A percentile compares a stretch with the other conserved stretches of the same genome.
phyloP scores from a whole-genome alignment of 129 eudicot genomes.

The Lactuca saligna region DNA sequence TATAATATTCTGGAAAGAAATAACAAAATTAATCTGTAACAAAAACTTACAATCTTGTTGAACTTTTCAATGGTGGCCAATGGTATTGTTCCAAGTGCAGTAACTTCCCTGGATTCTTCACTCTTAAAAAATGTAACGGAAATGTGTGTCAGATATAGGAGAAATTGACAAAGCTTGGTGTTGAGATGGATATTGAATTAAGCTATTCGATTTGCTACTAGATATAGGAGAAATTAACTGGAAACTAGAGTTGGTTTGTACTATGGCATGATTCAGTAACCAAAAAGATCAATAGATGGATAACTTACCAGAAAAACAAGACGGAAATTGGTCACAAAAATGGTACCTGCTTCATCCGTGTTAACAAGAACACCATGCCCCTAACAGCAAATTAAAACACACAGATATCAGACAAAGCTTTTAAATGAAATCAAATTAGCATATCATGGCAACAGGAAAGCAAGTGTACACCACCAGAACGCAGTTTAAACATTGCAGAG shows the following conservation, averaged over 20 bases:
- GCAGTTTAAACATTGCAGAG: neutral
- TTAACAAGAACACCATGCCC: constrained; percentile 92
- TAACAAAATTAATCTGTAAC: neutral
- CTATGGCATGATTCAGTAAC: neutral
- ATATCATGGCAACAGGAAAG: neutral
- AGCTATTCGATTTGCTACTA: no score
- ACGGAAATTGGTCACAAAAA: constrained; percentile 88
- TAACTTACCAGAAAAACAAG: constrained; percentile 88
- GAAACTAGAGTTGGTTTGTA: neutral
- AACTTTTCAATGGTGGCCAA: constrained; percentile 89
- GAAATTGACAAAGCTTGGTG: neutral
- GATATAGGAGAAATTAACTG: no score
- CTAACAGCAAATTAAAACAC: constrained; percentile 38
- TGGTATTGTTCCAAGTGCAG: constrained; percentile 88
- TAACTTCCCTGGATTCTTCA: constrained; percentile 73
- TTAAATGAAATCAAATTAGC: constrained; percentile 1
- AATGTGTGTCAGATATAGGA: constrained; percentile 19
- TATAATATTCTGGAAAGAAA: neutral
- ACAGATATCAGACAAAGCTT: constrained; percentile 23
- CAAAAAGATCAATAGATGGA: constrained; percentile 10
- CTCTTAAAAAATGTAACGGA: constrained; percentile 48
- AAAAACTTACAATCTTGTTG: constrained; percentile 74
- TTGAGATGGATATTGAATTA: neutral
- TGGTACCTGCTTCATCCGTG: constrained; percentile 84
- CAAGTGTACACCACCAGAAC: neutral